Percentiles rank a stretch among this genome's conserved stretches.
phyloP scores from a whole-genome alignment of 176 grass and related monocot genomes.

The Eleusine coracana region DNA sequence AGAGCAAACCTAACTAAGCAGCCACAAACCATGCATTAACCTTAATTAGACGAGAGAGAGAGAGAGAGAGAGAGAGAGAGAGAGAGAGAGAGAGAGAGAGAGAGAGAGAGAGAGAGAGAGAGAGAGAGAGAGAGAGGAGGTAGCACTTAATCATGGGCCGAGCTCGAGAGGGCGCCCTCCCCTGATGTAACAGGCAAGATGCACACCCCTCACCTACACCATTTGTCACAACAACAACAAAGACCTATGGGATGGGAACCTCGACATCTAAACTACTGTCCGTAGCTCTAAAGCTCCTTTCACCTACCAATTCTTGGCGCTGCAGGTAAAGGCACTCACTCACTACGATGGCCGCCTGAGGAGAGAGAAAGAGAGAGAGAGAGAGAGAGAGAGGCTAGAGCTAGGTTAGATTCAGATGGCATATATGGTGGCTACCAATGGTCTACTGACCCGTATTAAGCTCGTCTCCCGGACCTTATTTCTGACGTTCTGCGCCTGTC shows the following conservation, averaged over 20 bases:
- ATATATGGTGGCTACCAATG: slow-evolving; percentile 30
- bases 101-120: no score
- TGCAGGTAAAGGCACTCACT: slow-evolving; percentile 30
- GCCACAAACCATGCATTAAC: slow-evolving; percentile 39
- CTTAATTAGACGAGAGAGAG: slow-evolving; percentile 1
- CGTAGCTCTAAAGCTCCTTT: slow-evolving; percentile 73
- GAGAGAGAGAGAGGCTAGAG: background rate
- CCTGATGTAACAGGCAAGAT: slow-evolving; percentile 60
- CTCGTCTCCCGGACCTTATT: background rate
- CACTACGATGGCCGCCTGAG: background rate
- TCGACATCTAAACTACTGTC: slow-evolving; percentile 68
- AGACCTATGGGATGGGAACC: slow-evolving; percentile 50
- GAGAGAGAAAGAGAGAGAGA: background rate
- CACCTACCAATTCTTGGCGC: slow-evolving; percentile 52
- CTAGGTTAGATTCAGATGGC: slow-evolving; percentile 22
- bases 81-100: no score
- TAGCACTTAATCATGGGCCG: slow-evolving; percentile 41
- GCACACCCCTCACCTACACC: slow-evolving; percentile 61
- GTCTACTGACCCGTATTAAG: slow-evolving; percentile 1
- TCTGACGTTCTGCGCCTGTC: slow-evolving; percentile 28
- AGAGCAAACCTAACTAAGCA: slow-evolving; percentile 39
- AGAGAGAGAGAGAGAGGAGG: background rate
- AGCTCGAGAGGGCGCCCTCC: background rate
- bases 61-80: no score
- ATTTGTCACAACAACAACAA: slow-evolving; percentile 53